These are phyloP conservation scores for Raddia distichophylla DNA, from an alignment of 176 grass and related monocot genomes.

Conservation along the genomic window DNA sequence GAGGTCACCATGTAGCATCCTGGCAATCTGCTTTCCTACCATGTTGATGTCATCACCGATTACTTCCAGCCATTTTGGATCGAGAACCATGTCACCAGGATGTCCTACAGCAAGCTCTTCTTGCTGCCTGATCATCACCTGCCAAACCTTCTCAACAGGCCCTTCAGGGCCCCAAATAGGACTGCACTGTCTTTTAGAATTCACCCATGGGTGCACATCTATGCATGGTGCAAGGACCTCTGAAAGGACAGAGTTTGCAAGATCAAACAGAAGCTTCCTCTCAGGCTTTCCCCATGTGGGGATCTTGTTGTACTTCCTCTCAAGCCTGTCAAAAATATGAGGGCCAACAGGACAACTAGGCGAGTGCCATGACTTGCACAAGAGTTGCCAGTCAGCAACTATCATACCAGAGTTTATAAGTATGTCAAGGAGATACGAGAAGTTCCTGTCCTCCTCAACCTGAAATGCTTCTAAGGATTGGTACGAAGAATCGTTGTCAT, in stretches of 20 bases:
- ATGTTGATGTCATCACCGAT: conserved; percentile 42
- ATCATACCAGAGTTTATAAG: conserved; percentile 59
- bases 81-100: conserved; percentile 60
- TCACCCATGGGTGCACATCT: conserved; percentile 51
- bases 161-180: conserved; percentile 56
- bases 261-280: conserved; percentile 70
- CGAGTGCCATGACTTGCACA: conserved; percentile 57
- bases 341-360: conserved; percentile 46
- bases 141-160: conserved; percentile 64
- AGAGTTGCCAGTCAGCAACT: conserved; percentile 43
- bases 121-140: conserved; percentile 46
- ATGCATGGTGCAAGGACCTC: conserved; percentile 54
- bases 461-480: conserved; percentile 55
- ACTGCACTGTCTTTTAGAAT: conserved; percentile 13
- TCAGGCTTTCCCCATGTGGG: conserved; percentile 58
- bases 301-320: conserved; percentile 64
- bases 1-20: conserved; percentile 51
- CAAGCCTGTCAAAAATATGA: conserved; percentile 64
- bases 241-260: conserved; percentile 60
- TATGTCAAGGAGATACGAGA: conserved; percentile 74
- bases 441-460: conserved; percentile 68
- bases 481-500: conserved; percentile 41
- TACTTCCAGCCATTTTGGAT: conserved; percentile 52
- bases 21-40: conserved; percentile 54
- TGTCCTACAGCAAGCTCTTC: conserved; percentile 36